phyloP scores from a whole-genome alignment of 345 rosid genomes.

The Pistacia atlantica region DNA sequence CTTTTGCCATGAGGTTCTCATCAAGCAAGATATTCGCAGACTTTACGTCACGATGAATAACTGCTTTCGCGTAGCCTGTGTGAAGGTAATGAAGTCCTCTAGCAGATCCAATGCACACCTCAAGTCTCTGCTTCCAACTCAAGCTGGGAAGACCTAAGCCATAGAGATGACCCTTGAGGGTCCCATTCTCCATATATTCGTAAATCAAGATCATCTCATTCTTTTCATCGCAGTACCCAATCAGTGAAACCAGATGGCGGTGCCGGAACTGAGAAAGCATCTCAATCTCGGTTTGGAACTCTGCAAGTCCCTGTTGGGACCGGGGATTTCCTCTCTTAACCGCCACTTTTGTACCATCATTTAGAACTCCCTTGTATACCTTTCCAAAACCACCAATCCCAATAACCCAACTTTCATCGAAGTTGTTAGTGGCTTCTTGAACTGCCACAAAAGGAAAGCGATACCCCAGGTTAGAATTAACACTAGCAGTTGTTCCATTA shows the following conservation, averaged over 20 bases:
- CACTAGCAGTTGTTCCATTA: conserved; percentile 53
- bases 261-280: conserved; percentile 82
- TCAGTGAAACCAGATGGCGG: conserved; percentile 77
- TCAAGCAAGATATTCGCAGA: conserved; percentile 77
- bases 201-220: conserved; percentile 79
- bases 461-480: conserved; percentile 45
- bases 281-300: conserved; percentile 80
- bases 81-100: conserved; percentile 78
- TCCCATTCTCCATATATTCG: conserved; percentile 82
- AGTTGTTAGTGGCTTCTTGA: conserved; percentile 73
- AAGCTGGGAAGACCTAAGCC: conserved; percentile 61
- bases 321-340: conserved; percentile 73
- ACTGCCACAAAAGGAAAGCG: conserved; percentile 54
- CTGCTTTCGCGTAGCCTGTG: conserved; percentile 68
- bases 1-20: conserved; percentile 77
- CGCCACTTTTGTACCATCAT: conserved; percentile 66
- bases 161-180: conserved; percentile 68
- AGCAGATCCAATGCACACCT: conserved; percentile 71
- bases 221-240: conserved; percentile 81
- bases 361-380: conserved; percentile 67
- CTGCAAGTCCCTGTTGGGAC: conserved; percentile 80
- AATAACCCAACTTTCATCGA: conserved; percentile 63
- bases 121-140: conserved; percentile 70
- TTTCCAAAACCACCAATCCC: conserved; percentile 87
- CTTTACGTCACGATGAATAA: conserved; percentile 76